These are phyloP conservation scores for Silene latifolia DNA, from an alignment of 148 eudicot genomes.

Conservation along the genomic window DNA sequence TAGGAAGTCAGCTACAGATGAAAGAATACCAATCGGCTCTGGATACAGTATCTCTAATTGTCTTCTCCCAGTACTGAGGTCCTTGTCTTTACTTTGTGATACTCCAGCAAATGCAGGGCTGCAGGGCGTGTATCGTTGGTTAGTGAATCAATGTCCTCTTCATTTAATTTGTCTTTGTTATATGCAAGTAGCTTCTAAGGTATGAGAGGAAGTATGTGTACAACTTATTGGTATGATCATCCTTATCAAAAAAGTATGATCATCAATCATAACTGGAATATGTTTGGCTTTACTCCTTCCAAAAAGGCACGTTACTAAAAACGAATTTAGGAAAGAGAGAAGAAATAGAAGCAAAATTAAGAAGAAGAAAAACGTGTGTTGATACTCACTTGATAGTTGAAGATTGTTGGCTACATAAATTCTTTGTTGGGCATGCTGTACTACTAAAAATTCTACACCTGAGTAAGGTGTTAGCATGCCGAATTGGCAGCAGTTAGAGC, in stretches of 20 bases:
- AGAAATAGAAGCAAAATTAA: background rate
- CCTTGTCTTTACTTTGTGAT: slow-evolving; percentile 59
- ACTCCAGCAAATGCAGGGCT: slow-evolving; percentile 34
- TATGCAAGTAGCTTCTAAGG: background rate
- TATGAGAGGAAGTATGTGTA: slow-evolving; percentile 4
- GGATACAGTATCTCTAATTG: slow-evolving; percentile 52
- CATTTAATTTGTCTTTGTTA: background rate
- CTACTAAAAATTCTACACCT: background rate
- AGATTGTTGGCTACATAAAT: background rate
- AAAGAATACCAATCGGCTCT: slow-evolving; percentile 27
- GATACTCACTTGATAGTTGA: no score
- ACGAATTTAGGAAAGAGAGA: background rate
- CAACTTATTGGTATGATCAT: background rate
- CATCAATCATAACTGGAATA: background rate
- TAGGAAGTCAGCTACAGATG: slow-evolving; percentile 43
- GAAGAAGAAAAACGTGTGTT: background rate
- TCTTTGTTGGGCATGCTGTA: background rate
- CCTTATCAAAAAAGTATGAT: background rate
- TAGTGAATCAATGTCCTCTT: slow-evolving; percentile 18
- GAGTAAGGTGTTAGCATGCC: background rate
- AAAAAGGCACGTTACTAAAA: background rate
- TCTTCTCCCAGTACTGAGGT: slow-evolving; percentile 65
- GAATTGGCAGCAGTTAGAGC: no score
- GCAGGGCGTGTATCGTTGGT: slow-evolving; percentile 45
- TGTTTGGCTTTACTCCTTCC: background rate